Conservation (phyloP, 2,329 filamentous ascomycete species). For the Claviceps sp. region DNA sequence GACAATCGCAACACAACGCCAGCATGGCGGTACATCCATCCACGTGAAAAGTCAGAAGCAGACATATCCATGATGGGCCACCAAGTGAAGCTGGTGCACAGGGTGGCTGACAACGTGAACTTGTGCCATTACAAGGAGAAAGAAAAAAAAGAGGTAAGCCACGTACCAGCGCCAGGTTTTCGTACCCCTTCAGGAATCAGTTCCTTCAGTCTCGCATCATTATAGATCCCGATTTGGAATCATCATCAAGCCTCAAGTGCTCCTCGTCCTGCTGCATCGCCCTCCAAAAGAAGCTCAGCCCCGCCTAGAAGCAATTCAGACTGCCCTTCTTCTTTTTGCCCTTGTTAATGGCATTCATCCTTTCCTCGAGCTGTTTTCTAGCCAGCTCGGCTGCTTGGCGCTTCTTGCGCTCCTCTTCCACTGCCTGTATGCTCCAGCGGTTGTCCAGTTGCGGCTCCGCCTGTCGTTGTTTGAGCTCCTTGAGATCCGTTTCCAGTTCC, state of each 20-base stretch:
- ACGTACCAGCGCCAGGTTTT: not conserved
- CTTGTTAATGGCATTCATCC: slow-evolving; percentile 80
- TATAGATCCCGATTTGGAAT: not conserved
- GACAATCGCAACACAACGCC: not conserved
- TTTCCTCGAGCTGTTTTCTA: slow-evolving; percentile 76
- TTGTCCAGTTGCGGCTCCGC: slow-evolving; percentile 37
- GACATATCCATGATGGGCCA: too few species aligned
- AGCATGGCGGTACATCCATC: not conserved
- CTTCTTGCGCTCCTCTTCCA: slow-evolving; percentile 94
- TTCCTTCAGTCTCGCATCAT: too few species aligned
- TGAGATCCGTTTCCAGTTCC: slow-evolving; percentile 59
- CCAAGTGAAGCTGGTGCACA: too few species aligned
- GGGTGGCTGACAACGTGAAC: too few species aligned
- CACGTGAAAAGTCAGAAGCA: too few species aligned
- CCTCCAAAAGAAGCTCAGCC: slow-evolving; percentile 10
- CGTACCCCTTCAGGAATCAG: too few species aligned
- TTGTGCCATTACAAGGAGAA: too few species aligned
- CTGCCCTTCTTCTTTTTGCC: slow-evolving; percentile 93
- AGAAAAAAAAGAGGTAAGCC: not conserved
- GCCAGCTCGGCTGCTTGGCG: slow-evolving; percentile 82
- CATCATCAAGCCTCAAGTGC: not conserved
- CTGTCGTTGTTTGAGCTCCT: slow-evolving; percentile 44
- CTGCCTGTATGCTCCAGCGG: slow-evolving; percentile 66
- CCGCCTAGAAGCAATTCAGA: slow-evolving; percentile 82
- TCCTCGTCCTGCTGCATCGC: slow-evolving; percentile 1